phyloP scores from a whole-genome alignment of 2,329 filamentous ascomycete genomes.

The Ceratocystis papillata region DNA sequence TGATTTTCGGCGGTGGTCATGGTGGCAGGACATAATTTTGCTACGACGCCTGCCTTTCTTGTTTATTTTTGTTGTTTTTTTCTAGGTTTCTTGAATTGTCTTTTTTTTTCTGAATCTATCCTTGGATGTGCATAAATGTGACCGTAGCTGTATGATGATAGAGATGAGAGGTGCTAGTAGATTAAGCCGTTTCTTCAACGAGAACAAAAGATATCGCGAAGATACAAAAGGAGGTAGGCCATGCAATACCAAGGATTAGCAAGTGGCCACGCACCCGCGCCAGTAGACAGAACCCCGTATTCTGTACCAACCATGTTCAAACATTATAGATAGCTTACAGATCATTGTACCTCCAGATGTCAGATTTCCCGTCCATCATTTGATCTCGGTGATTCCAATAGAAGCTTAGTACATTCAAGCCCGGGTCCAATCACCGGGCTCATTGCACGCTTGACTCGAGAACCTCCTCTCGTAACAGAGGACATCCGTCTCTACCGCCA shows the following conservation, averaged over 20 bases:
- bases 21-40: not conserved
- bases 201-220: not conserved
- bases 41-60: slow-evolving; percentile 1
- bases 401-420: no score
- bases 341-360: no score
- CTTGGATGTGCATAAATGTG: not conserved
- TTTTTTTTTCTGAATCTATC: not conserved
- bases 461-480: no score
- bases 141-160: not conserved
- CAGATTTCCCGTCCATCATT: no score
- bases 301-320: not conserved
- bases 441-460: no score
- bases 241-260: slow-evolving; percentile 2
- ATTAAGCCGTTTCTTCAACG: no score
- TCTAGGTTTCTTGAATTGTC: not conserved
- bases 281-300: not conserved
- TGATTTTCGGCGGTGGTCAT: not conserved
- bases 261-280: not conserved
- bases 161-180: not conserved
- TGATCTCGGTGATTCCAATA: no score
- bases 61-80: slow-evolving; percentile 8
- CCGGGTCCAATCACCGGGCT: no score
- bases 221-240: not conserved
- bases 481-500: no score
- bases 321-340: no score